Evolutionary conservation across 75 land plant genomes (phyloP).

Genomic region (Sequoia sempervirens): DNA sequence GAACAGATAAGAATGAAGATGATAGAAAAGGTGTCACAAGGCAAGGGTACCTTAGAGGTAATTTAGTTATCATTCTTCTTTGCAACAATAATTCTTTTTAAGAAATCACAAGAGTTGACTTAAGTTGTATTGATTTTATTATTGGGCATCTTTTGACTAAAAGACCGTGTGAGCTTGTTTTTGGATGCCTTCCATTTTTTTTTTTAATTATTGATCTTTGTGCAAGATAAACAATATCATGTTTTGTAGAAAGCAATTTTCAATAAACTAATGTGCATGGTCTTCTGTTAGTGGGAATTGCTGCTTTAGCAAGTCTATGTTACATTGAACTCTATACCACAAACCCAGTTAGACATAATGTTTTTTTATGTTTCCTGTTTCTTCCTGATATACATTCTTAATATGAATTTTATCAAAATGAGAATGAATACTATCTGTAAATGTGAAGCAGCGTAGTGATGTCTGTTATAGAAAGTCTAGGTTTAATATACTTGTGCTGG

Average conservation of each 20-base stretch:
- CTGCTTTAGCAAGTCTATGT: constrained; percentile 3
- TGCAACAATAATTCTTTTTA: neutral
- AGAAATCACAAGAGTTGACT: neutral
- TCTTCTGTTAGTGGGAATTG: neutral
- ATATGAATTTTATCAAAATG: neutral
- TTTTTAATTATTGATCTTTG: no score
- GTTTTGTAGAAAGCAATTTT: neutral
- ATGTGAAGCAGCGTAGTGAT: neutral
- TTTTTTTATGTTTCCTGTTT: neutral
- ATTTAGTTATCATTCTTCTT: neutral
- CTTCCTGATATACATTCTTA: neutral
- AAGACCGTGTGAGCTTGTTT: neutral
- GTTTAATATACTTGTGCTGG: neutral
- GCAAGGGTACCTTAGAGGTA: constrained; percentile 91
- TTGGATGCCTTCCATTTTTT: no score
- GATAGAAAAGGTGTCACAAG: constrained; percentile 84
- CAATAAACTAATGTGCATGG: neutral
- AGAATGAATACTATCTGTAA: neutral
- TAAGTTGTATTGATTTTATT: neutral
- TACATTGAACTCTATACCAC: neutral
- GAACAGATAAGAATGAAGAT: constrained; percentile 72
- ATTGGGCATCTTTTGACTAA: neutral
- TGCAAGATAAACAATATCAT: no score
- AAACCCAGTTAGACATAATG: neutral
- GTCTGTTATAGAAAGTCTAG: neutral